Conservation (phyloP, 345 rosid species). For the Syzygium aromaticum region DNA sequence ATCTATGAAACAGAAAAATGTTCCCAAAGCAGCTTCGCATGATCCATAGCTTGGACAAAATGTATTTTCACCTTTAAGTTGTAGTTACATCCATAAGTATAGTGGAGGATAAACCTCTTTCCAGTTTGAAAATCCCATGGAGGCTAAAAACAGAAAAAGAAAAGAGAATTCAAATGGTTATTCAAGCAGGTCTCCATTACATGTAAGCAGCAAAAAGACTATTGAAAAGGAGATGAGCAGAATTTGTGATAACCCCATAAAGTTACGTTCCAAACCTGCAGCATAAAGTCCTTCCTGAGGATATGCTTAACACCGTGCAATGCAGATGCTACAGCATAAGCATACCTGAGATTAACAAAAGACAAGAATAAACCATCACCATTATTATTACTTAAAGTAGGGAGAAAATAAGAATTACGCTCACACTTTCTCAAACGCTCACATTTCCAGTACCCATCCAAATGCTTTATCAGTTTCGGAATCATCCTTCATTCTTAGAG, state of each 20-base stretch:
- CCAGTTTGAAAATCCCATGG: conserved; percentile 82
- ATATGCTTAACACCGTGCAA: conserved; percentile 83
- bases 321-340: conserved; percentile 95
- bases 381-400: not conserved
- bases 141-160: conserved; percentile 46
- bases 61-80: conserved; percentile 54
- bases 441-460: conserved; percentile 99
- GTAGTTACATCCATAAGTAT: conserved; percentile 96
- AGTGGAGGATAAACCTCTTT: conserved; percentile 81
- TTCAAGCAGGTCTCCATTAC: not conserved
- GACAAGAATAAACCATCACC: not conserved
- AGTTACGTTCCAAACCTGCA: conserved; percentile 51
- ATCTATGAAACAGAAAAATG: not conserved
- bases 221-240: not conserved
- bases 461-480: conserved; percentile 92
- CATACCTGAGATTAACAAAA: conserved; percentile 51
- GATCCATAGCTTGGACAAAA: not conserved
- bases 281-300: conserved; percentile 84
- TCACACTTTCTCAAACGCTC: conserved; percentile 18
- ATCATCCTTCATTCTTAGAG: conserved; percentile 83
- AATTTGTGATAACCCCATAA: not conserved
- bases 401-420: not conserved
- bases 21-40: not conserved
- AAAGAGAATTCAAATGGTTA: not conserved
- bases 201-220: not conserved